Evolutionary conservation across 2,329 filamentous ascomycete species (phyloP).

Genomic region (Diaporthe aspalathi): DNA sequence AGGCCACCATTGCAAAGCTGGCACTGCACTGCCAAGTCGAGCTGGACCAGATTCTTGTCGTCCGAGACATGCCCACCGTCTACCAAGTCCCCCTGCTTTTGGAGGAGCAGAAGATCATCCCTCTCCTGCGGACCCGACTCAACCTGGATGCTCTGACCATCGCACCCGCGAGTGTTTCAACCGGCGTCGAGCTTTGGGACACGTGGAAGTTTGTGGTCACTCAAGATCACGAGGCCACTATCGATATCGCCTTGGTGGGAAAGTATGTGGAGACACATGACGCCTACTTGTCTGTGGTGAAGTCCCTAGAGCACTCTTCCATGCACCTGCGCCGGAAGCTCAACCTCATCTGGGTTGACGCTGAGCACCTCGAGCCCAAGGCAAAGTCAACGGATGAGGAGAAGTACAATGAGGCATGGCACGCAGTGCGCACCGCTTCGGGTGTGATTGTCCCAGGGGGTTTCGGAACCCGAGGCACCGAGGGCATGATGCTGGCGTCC

Average conservation of each 20-base stretch:
- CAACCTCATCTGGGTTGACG: constrained; percentile 85
- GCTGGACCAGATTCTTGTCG: constrained; percentile 84
- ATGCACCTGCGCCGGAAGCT: constrained; percentile 88
- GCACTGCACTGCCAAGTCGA: constrained; percentile 91
- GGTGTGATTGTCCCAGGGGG: constrained; percentile 79
- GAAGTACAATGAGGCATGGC: constrained; percentile 88
- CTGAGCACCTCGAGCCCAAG: constrained; percentile 81
- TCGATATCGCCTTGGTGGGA: constrained; percentile 88
- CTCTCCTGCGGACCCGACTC: constrained; percentile 73
- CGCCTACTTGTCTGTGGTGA: constrained; percentile 75
- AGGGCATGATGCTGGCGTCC: constrained; percentile 91
- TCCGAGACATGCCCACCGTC: constrained; percentile 88
- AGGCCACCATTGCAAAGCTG: constrained; percentile 84
- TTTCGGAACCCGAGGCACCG: constrained; percentile 83
- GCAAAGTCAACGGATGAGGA: constrained; percentile 72
- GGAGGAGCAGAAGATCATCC: constrained; percentile 80
- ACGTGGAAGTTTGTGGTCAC: constrained; percentile 79
- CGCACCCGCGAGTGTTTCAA: constrained; percentile 64
- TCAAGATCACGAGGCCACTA: constrained; percentile 74
- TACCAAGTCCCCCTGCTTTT: constrained; percentile 97
- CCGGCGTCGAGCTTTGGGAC: constrained; percentile 78
- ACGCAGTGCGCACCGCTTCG: constrained; percentile 76
- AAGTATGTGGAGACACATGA: constrained; percentile 91
- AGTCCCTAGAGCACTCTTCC: constrained; percentile 89
- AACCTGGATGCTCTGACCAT: constrained; percentile 69